phyloP scores from a whole-genome alignment of 495 filamentous ascomycete genomes.

The Xylaria venustula region DNA sequence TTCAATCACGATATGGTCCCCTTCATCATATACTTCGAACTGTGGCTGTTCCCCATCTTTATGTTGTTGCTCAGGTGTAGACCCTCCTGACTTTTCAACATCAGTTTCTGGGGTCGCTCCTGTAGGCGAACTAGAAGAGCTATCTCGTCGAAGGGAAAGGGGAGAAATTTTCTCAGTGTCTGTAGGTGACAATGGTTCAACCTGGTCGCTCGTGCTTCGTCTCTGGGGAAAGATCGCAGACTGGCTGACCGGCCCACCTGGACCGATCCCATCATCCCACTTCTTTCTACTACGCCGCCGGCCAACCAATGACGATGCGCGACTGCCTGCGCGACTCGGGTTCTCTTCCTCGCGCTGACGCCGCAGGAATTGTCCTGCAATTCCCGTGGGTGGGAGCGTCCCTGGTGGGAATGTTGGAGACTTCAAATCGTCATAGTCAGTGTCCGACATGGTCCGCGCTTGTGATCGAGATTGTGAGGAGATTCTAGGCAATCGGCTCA shows the following conservation, averaged over 20 bases:
- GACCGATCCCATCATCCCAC: slow-evolving; percentile 69
- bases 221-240: slow-evolving; percentile 82
- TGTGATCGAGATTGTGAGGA: slow-evolving; percentile 83
- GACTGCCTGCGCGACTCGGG: slow-evolving; percentile 49
- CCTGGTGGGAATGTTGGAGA: slow-evolving; percentile 70
- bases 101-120: slow-evolving; percentile 18
- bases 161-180: slow-evolving; percentile 20
- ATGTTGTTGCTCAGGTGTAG: slow-evolving; percentile 21
- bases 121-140: slow-evolving; percentile 18
- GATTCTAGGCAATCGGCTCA: slow-evolving; percentile 90
- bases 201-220: slow-evolving; percentile 40
- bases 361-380: slow-evolving; percentile 80
- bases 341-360: slow-evolving; percentile 76
- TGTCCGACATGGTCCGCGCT: slow-evolving; percentile 65
- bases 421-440: slow-evolving; percentile 53
- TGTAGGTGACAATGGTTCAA: slow-evolving; percentile 22
- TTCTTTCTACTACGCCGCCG: slow-evolving; percentile 63
- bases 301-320: slow-evolving; percentile 60
- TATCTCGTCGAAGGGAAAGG: slow-evolving; percentile 26
- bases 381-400: slow-evolving; percentile 69
- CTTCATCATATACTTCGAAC: slow-evolving; percentile 77
- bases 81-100: slow-evolving; percentile 27
- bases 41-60: slow-evolving; percentile 33
- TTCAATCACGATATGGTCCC: slow-evolving; percentile 78
- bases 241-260: slow-evolving; percentile 85